These are phyloP conservation scores for Hylodesmum podocarpum DNA, from an alignment of 306 rosid species.

Conservation along the genomic window DNA sequence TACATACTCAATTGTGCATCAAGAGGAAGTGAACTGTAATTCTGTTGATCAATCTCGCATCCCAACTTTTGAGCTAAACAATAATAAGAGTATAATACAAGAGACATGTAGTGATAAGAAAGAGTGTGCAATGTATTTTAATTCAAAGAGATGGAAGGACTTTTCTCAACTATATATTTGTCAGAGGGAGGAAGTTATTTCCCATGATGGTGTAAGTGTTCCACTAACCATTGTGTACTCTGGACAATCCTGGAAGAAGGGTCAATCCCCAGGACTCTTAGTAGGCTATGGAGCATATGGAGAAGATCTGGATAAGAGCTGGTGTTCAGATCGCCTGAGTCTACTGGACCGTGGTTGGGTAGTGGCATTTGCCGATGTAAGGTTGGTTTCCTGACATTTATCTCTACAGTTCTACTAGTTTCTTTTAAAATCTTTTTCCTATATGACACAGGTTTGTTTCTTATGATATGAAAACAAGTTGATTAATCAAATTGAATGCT, in stretches of 20 bases:
- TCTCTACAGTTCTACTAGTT: not conserved
- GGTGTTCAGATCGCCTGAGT: constrained; percentile 82
- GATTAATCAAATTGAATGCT: constrained; percentile 16
- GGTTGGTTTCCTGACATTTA: constrained; percentile 48
- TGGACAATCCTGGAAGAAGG: constrained; percentile 58
- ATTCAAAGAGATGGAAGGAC: constrained; percentile 60
- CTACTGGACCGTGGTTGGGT: constrained; percentile 93
- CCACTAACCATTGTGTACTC: constrained; percentile 83
- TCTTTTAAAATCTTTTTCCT: not conserved
- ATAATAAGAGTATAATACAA: constrained; percentile 27
- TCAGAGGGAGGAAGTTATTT: constrained; percentile 68
- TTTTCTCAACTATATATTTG: constrained; percentile 63
- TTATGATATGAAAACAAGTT: not conserved
- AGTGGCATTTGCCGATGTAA: constrained; percentile 89
- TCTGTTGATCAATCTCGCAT: constrained; percentile 38
- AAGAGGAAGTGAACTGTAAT: constrained; percentile 69
- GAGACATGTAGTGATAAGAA: constrained; percentile 27
- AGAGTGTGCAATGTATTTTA: constrained; percentile 31
- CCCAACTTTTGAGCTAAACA: constrained; percentile 26
- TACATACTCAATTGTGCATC: constrained; percentile 67
- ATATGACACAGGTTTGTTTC: not conserved
- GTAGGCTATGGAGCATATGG: constrained; percentile 96
- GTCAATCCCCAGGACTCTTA: constrained; percentile 73
- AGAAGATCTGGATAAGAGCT: constrained; percentile 78
- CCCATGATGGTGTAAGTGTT: constrained; percentile 66